Base-by-base conservation (phyloP, 352 stramenopile species). In the Pythium pyrilobum region DNA sequence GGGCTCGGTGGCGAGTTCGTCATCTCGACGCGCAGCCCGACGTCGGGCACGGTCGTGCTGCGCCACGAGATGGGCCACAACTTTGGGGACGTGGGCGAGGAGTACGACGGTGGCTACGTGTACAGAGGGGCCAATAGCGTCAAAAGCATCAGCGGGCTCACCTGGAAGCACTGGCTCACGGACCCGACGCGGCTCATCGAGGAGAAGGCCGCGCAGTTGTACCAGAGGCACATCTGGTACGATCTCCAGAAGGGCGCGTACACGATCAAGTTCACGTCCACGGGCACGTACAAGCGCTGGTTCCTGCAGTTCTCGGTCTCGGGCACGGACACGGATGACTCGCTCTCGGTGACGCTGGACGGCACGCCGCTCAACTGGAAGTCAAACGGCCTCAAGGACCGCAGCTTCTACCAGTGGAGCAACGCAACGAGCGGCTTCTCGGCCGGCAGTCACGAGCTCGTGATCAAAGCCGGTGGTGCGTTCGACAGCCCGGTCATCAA, bases 61-160 rank as follows among this genome's bases (percentile, higher is more conserved):
- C 62, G 65, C 16, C 64, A 73, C 48, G 65, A 73, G 46, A 69
- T 74, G 59, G 64, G 68, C 32, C 64, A 73, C 63, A 69, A 68
- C 50, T 69, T 77, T 59, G 64, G 62, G 20, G 34, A 57, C n/a
- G 63, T 77, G 15, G 68, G 68, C n/a, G 68, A 77, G 32, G 68
- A 77, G 33, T 74, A 77, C 54, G 68, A 77, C 40, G 65, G 64
- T 31, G 68, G 68, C 4, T 24, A 59, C 7, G 65, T 71, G 28
- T 77, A 77, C 65, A 33, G 37, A 8, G 68, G 68, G 21, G 65
- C 64, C 28, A 77, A 77, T 59, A 66, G 55, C 6, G 62, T 44
- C 16, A 7, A 5, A 4, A 41, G 56, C 16, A 37, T 59, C 6
- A 8, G 15, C 0, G 48, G 28, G 5, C 25, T 71, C 33, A 46